Base-by-base conservation (phyloP, 2,329 filamentous ascomycete genomes). In the Pseudogymnoascus sp. region DNA sequence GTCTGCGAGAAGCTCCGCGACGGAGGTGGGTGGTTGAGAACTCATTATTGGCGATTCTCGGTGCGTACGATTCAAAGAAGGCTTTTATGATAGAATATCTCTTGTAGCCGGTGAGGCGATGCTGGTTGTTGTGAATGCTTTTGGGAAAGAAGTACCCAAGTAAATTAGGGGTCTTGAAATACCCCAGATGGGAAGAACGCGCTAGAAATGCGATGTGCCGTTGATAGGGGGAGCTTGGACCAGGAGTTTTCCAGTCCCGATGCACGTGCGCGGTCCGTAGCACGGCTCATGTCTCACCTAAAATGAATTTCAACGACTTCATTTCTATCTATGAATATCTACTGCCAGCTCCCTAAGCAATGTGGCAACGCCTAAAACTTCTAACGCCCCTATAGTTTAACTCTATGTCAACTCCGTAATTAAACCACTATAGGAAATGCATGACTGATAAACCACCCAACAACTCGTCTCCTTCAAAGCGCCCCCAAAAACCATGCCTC, bases 1-100 rank as follows among this genome's bases (percentile, higher is more conserved):
- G 73, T 88, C 85, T n/a, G 60, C 25, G 72, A 87, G 84, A 34
- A 87, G 67, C 8, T 73, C 71, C 60, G 67, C 65, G 11, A 72
- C 65, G 36, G 69, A 66, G 31, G 63, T 54, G 41, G 60, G 45
- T 19, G 43, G 48, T 16, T 57, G 28, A 36, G 51, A 34, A 57
- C 10, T 57, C 51, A 57, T 57, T 34, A 28, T 34, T 7, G 6
- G 25, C 16, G 28, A 57, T 34, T 3, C n/a, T 10, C 8, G 31
- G 28, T 21, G 11, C 21, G 1, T 21, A 13, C 1, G 5, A 34
- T 34, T 13, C 51, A 14, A 14, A 57, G 48, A 54, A 54, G 11
- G 10, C n/a, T 19, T 19, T 34, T 6, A 57, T 21, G n/a, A n/a
- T 21, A 57, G 28, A 19, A 34, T 57, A 34, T 19, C 10, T 21